Conservation (phyloP, 2,329 filamentous ascomycete species). For the Eutypa lata region DNA sequence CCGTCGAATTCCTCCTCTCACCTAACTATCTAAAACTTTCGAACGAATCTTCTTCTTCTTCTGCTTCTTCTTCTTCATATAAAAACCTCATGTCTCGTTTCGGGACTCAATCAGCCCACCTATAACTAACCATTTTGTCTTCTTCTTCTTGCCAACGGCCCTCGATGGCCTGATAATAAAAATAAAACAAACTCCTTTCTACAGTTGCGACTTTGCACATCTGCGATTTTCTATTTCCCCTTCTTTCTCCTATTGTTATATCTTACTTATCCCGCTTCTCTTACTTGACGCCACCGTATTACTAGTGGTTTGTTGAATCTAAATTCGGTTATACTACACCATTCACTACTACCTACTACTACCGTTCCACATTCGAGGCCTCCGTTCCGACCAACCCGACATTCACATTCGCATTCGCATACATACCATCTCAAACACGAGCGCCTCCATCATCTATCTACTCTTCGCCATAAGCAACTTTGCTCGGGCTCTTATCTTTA, state of each 20-base stretch:
- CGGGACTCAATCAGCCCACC: background rate
- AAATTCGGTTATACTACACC: no score
- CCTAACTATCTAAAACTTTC: background rate
- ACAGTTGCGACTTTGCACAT: slow-evolving; percentile 5
- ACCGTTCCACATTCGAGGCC: no score
- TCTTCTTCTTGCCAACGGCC: slow-evolving; percentile 1
- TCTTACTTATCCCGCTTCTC: slow-evolving; percentile 3
- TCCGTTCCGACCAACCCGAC: no score
- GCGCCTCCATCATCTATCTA: no score
- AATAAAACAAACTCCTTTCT: background rate
- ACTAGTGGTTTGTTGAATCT: no score
- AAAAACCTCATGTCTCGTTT: background rate
- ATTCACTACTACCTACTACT: no score
- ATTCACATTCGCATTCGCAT: no score
- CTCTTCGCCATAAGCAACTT: no score
- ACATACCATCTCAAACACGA: no score
- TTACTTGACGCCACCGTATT: slow-evolving; percentile 1
- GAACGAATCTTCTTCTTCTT: no score
- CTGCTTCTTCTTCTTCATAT: background rate
- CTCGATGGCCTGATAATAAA: slow-evolving; percentile 8
- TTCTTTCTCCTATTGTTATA: background rate
- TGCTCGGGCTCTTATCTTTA: no score
- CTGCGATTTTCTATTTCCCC: slow-evolving; percentile 3
- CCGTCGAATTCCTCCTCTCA: background rate
- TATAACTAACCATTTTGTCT: background rate